Percentiles rank a stretch among this genome's conserved stretches.
These are phyloP conservation scores for Phytophthora palmivora DNA, from an alignment of 352 stramenopile species.

Conservation along the genomic window DNA sequence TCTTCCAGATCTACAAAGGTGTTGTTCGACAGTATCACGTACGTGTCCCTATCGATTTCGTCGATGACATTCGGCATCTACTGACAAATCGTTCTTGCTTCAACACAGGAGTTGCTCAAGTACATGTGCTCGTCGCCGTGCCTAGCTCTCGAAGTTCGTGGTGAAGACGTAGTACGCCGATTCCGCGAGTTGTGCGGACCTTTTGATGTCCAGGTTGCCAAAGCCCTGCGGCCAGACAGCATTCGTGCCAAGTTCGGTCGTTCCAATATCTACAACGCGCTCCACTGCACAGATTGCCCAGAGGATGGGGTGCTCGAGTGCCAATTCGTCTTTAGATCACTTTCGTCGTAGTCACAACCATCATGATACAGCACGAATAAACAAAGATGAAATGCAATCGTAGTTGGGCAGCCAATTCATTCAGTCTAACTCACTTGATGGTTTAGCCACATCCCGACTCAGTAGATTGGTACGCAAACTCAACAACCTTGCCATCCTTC, in stretches of 20 bases:
- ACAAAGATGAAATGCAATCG: slow-evolving; percentile 2
- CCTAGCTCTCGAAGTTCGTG: slow-evolving; percentile 91
- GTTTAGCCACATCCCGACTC: slow-evolving; percentile 85
- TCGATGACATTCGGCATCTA: background rate
- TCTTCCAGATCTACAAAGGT: slow-evolving; percentile 91
- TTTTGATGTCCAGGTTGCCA: slow-evolving; percentile 91
- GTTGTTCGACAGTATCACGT: slow-evolving; percentile 78
- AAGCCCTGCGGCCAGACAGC: slow-evolving; percentile 80
- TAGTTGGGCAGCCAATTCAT: slow-evolving; percentile 15
- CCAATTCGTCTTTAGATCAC: slow-evolving; percentile 88
- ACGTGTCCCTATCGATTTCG: slow-evolving; percentile 4
- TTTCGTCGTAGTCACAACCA: slow-evolving; percentile 29
- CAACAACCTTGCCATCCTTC: slow-evolving; percentile 88
- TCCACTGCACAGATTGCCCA: slow-evolving; percentile 93
- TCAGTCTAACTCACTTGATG: slow-evolving; percentile 11
- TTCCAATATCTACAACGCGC: slow-evolving; percentile 85
- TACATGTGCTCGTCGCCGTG: slow-evolving; percentile 90
- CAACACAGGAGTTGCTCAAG: slow-evolving; percentile 82
- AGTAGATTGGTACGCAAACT: slow-evolving; percentile 85
- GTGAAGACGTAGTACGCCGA: slow-evolving; percentile 74
- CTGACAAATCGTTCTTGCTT: slow-evolving; percentile 1
- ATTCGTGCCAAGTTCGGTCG: slow-evolving; percentile 91
- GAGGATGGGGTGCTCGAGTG: slow-evolving; percentile 92
- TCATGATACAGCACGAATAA: slow-evolving; percentile 6
- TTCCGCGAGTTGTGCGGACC: slow-evolving; percentile 90